Evolutionary conservation across 2,329 filamentous ascomycete genomes (phyloP).

Genomic region (Chaetomium strumarium): DNA sequence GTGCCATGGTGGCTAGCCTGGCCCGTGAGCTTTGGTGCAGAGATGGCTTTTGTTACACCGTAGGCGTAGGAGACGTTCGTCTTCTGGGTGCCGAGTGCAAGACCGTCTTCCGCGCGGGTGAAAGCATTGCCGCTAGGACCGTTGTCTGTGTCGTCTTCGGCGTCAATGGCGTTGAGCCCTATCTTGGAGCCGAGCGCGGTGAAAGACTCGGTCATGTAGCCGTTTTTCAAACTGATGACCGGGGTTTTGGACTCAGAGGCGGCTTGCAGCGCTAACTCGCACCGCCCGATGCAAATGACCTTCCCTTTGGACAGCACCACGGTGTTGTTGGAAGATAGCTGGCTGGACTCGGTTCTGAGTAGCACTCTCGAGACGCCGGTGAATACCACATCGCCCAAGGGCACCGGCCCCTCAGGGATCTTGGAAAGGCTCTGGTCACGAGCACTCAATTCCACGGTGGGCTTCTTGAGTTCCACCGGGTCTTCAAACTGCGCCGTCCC

Average conservation of each 20-base stretch:
- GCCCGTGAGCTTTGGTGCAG: conserved; percentile 44
- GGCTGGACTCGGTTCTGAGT: conserved; percentile 38
- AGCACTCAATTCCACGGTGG: conserved; percentile 33
- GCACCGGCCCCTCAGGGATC: conserved; percentile 37
- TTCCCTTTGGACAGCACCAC: conserved; percentile 48
- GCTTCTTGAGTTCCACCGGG: conserved; percentile 50
- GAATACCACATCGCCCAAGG: conserved; percentile 43
- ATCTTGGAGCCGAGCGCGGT: conserved; percentile 55
- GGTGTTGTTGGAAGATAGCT: conserved; percentile 30
- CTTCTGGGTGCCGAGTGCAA: conserved; percentile 51
- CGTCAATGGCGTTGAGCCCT: conserved; percentile 58
- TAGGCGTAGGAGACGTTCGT: conserved; percentile 47
- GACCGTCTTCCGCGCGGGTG: conserved; percentile 53
- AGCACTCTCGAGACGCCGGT: conserved; percentile 49
- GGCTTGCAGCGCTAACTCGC: conserved; percentile 38
- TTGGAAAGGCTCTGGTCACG: conserved; percentile 37
- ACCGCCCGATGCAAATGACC: conserved; percentile 52
- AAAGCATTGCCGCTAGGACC: conserved; percentile 43
- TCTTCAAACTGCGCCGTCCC: conserved; percentile 52
- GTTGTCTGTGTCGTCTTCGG: conserved; percentile 50
- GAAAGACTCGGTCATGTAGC: conserved; percentile 54
- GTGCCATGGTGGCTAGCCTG: conserved; percentile 47
- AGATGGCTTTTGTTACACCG: conserved; percentile 54
- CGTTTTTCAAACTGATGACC: conserved; percentile 48
- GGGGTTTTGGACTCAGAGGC: conserved; percentile 26